These are phyloP conservation scores for Metarhizium guizhouense DNA, from an alignment of 2,329 filamentous ascomycete species.

Conservation along the genomic window DNA sequence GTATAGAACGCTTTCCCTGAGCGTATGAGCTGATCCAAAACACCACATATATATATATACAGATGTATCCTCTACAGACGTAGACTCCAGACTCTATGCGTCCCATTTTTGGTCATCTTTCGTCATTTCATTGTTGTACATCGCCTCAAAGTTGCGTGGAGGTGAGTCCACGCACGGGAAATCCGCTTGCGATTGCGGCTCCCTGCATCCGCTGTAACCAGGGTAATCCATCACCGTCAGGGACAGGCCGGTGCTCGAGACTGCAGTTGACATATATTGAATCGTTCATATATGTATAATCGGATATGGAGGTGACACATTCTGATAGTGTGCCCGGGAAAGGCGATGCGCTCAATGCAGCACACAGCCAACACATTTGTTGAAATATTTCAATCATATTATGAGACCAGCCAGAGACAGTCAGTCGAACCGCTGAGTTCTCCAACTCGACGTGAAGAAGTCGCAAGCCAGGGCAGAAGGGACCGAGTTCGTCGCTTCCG, in stretches of 20 bases:
- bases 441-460: constrained; percentile 27
- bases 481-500: constrained; percentile 16
- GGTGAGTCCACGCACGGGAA: constrained; percentile 16
- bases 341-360: constrained; percentile 24
- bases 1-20: background rate
- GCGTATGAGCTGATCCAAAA: background rate
- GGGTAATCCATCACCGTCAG: constrained; percentile 15
- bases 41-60: background rate
- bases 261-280: constrained; percentile 25
- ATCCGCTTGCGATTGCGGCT: constrained; percentile 24
- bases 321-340: constrained; percentile 22
- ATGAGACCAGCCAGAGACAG: constrained; percentile 24
- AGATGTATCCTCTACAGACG: background rate
- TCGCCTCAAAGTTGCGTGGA: constrained; percentile 1
- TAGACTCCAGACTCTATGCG: background rate
- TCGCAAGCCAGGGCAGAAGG: constrained; percentile 20
- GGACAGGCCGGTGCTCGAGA: constrained; percentile 21
- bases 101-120: background rate
- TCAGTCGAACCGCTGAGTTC: constrained; percentile 21
- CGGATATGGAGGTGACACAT: constrained; percentile 19
- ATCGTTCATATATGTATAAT: constrained; percentile 23
- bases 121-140: background rate
- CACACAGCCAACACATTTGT: constrained; percentile 29
- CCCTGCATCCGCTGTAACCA: constrained; percentile 22
- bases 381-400: constrained; percentile 26